Percentiles rank a stretch among this genome's conserved stretches.
These are phyloP conservation scores for Paspalum notatum DNA, from an alignment of 176 grass and related monocot genomes.

Conservation along the genomic window DNA sequence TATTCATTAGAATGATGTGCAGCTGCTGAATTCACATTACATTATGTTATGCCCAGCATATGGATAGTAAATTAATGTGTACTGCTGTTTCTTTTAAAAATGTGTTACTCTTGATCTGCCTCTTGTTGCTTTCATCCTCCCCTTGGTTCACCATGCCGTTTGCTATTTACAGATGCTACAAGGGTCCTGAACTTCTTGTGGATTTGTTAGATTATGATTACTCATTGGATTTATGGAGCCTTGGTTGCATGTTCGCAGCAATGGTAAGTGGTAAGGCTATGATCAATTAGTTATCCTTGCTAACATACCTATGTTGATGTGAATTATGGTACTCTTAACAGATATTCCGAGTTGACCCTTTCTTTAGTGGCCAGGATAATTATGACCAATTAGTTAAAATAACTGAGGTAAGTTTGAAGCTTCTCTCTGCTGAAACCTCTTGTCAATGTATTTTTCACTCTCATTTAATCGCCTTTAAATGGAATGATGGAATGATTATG, in stretches of 20 bases:
- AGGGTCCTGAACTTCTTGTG: conserved; percentile 95
- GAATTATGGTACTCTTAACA: conserved; percentile 33
- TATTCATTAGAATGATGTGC: not conserved
- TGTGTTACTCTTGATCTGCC: not conserved
- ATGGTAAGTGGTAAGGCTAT: conserved; percentile 63
- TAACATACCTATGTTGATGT: conserved; percentile 30
- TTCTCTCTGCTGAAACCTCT: conserved; percentile 17
- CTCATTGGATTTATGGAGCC: conserved; percentile 97
- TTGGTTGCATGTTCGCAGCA: conserved; percentile 95
- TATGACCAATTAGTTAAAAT: conserved; percentile 98
- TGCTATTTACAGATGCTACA: conserved; percentile 62
- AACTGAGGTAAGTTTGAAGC: conserved; percentile 61
- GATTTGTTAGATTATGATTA: conserved; percentile 99
- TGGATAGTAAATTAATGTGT: not conserved
- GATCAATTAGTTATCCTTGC: conserved; percentile 21
- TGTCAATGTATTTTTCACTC: not conserved
- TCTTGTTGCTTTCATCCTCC: not conserved
- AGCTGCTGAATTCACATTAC: no score
- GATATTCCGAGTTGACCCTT: conserved; percentile 86
- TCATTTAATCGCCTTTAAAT: conserved; percentile 17
- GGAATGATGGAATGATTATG: not conserved
- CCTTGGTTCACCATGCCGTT: not conserved
- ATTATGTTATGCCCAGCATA: conserved; percentile 28
- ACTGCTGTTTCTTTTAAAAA: not conserved
- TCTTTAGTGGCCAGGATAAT: conserved; percentile 95